Percentiles rank a stretch among this genome's conserved stretches.
Evolutionary conservation across 2,329 filamentous ascomycete genomes (phyloP).

Genomic region (Annulohypoxylon truncatum): DNA sequence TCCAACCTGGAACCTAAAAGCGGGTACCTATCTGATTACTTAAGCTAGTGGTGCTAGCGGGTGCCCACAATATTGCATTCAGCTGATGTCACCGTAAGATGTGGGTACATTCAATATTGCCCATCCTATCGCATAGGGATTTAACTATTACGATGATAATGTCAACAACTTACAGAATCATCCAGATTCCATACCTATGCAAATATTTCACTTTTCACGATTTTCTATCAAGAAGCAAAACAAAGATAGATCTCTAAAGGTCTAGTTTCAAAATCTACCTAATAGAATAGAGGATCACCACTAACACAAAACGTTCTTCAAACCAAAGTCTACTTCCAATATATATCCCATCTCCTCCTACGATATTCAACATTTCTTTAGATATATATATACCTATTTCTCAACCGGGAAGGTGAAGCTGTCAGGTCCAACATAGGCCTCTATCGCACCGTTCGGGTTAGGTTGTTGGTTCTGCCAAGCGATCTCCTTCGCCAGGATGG

Average conservation of each 20-base stretch:
- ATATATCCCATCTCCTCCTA: neutral
- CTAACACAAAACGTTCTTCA: neutral
- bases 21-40: neutral
- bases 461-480: slow-evolving; percentile 37
- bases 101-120: no score
- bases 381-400: neutral
- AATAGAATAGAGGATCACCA: neutral
- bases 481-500: slow-evolving; percentile 34
- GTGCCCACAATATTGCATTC: no score
- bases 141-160: no score
- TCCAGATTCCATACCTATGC: no score
- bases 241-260: neutral
- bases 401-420: slow-evolving; percentile 31
- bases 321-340: neutral
- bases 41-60: neutral
- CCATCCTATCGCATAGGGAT: no score
- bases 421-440: slow-evolving; percentile 35
- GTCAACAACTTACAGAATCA: no score
- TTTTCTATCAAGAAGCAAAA: no score
- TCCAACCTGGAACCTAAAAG: neutral
- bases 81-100: no score
- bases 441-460: slow-evolving; percentile 33
- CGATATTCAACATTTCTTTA: neutral
- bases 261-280: neutral
- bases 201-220: no score